phyloP scores from a whole-genome alignment of 345 rosid species.

The Citrus glauca region DNA sequence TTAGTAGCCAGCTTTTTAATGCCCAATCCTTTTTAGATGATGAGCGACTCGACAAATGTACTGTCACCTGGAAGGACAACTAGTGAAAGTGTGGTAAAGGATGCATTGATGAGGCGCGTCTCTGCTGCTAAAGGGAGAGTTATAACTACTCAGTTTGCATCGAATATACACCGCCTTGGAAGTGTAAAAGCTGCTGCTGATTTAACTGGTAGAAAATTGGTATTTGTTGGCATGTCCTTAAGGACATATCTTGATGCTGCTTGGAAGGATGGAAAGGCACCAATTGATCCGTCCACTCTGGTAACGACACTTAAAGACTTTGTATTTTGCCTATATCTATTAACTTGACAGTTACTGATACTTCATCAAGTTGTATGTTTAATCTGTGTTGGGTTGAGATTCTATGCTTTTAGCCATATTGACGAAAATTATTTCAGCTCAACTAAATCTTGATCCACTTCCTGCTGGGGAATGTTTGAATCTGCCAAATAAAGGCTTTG shows the following conservation, averaged over 20 bases:
- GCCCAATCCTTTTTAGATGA: constrained; percentile 55
- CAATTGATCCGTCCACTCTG: constrained; percentile 91
- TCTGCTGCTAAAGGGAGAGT: constrained; percentile 90
- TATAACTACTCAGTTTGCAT: constrained; percentile 95
- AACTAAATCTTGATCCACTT: not conserved
- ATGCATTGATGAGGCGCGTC: constrained; percentile 72
- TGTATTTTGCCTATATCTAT: not conserved
- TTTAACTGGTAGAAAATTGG: constrained; percentile 87
- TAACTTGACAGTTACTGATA: not conserved
- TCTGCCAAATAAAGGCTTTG: not conserved
- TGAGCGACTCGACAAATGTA: constrained; percentile 98
- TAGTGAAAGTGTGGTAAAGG: constrained; percentile 82
- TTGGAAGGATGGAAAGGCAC: constrained; percentile 98
- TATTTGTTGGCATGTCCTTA: constrained; percentile 95
- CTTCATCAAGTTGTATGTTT: not conserved
- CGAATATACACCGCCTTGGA: constrained; percentile 95
- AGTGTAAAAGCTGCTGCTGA: constrained; percentile 98
- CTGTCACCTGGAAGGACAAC: constrained; percentile 93
- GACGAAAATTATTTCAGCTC: not conserved
- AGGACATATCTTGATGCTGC: constrained; percentile 97
- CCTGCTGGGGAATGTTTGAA: not conserved
- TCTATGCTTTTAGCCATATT: not conserved
- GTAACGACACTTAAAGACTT: constrained; percentile 32
- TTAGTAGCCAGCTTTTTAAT: not conserved
- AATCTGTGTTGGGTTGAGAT: not conserved